These are phyloP conservation scores for Saraca asoca DNA, from an alignment of 331 rosid species.

Conservation along the genomic window DNA sequence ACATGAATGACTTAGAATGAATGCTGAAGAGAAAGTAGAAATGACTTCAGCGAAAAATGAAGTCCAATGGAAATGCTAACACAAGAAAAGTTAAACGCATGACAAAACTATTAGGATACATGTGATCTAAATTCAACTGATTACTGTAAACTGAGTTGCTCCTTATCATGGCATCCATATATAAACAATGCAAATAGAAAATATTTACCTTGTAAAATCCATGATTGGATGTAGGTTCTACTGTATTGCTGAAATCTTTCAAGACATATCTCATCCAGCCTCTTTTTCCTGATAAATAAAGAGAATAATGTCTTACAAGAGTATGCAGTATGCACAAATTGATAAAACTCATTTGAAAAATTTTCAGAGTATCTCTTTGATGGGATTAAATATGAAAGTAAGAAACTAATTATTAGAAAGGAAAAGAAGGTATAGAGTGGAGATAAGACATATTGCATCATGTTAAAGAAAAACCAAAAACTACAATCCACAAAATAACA, in stretches of 20 bases:
- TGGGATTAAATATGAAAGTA: background rate
- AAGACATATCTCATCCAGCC: constrained; percentile 83
- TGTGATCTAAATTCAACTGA: constrained; percentile 7
- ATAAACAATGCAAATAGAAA: constrained; percentile 7
- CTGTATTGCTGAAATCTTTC: constrained; percentile 78
- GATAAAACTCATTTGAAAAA: constrained; percentile 3
- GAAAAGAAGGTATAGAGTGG: too few relatives aligned
- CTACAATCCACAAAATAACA: background rate
- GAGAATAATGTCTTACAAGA: background rate
- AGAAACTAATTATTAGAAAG: background rate
- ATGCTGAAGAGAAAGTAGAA: background rate
- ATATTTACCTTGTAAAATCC: constrained; percentile 82
- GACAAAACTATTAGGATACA: background rate
- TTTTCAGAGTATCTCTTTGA: background rate
- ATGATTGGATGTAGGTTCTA: constrained; percentile 81
- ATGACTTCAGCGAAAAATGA: background rate
- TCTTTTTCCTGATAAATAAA: constrained; percentile 55
- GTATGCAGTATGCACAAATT: background rate
- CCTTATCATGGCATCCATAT: constrained; percentile 1
- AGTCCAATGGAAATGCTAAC: background rate
- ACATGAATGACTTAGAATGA: constrained; percentile 3
- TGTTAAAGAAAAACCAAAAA: background rate
- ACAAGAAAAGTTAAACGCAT: constrained; percentile 9
- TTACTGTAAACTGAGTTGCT: background rate
- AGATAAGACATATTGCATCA: background rate